Percentiles rank a stretch among this genome's conserved stretches.
These are phyloP conservation scores for Debaryomyces nepalensis DNA, from an alignment of 1,139 yeast species.

Conservation along the genomic window DNA sequence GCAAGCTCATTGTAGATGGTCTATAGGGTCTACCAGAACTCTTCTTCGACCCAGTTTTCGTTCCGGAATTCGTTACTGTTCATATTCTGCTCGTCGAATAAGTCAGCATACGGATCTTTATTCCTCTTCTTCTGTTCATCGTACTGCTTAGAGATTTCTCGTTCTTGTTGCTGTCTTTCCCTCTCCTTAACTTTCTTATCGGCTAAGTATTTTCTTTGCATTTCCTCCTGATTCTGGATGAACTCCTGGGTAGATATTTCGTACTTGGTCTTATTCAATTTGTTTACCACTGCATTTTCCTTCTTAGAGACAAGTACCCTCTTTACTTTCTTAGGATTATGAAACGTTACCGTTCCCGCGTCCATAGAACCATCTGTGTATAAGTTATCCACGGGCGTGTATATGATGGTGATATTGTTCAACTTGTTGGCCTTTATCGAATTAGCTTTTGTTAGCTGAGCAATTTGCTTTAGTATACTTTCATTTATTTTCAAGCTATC, in stretches of 20 bases:
- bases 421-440: conserved; percentile 79
- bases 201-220: conserved; percentile 39
- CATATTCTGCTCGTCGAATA: conserved; percentile 54
- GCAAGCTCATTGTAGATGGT: background rate
- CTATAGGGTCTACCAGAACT: conserved; percentile 50
- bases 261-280: conserved; percentile 66
- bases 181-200: conserved; percentile 39
- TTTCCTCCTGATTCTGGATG: conserved; percentile 50
- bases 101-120: conserved; percentile 60
- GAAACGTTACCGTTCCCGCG: conserved; percentile 81
- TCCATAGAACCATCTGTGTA: conserved; percentile 77
- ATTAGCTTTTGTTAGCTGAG: conserved; percentile 79
- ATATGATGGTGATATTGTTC: conserved; percentile 69
- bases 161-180: conserved; percentile 33
- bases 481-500: conserved; percentile 51
- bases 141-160: conserved; percentile 27
- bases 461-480: conserved; percentile 60
- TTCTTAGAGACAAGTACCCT: conserved; percentile 59
- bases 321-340: conserved; percentile 57
- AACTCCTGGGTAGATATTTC: conserved; percentile 53
- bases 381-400: conserved; percentile 78
- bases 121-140: conserved; percentile 36
- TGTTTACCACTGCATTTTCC: conserved; percentile 66
- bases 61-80: conserved; percentile 57
- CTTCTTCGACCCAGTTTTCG: conserved; percentile 69